phyloP scores from a whole-genome alignment of 371 early-diverging fungal species.

The Gilbertella persicaria region DNA sequence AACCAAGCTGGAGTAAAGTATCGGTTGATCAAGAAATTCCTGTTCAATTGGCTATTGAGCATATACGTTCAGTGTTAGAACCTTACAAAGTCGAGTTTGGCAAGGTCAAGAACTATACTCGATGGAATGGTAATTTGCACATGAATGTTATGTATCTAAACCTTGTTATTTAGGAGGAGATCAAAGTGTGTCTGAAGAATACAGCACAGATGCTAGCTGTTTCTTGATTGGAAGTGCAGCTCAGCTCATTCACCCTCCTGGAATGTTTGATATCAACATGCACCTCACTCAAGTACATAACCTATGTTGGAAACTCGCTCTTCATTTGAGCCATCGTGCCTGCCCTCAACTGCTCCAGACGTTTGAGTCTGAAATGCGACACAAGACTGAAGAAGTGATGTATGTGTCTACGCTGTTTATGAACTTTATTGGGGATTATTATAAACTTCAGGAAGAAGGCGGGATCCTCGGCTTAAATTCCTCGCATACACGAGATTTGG shows the following conservation, averaged over 20 bases:
- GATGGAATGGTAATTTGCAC: conserved; percentile 32
- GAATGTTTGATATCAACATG: conserved; percentile 28
- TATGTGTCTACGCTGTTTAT: conserved; percentile 10
- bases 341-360: conserved; percentile 31
- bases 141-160: conserved; percentile 2
- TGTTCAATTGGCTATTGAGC: conserved; percentile 17
- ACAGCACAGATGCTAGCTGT: conserved; percentile 26
- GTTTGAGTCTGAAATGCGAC: conserved; percentile 21
- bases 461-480: conserved; percentile 1
- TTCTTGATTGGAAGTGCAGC: conserved; percentile 42
- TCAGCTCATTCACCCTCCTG: conserved; percentile 30
- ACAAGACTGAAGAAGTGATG: conserved; percentile 18
- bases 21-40: conserved; percentile 36
- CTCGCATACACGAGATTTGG: conserved; percentile 1
- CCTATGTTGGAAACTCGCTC: conserved; percentile 41
- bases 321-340: conserved; percentile 25
- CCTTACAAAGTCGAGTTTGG: conserved; percentile 36
- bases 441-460: neutral
- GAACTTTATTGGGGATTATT: conserved; percentile 9
- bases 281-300: conserved; percentile 38
- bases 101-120: conserved; percentile 21
- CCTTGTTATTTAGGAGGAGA: conserved; percentile 13
- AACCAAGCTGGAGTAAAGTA: conserved; percentile 36
- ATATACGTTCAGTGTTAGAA: conserved; percentile 30
- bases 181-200: conserved; percentile 18